These are phyloP conservation scores for Apiotrichum laibachii DNA, from an alignment of 1,284 basidiomycete genomes.

Conservation along the genomic window DNA sequence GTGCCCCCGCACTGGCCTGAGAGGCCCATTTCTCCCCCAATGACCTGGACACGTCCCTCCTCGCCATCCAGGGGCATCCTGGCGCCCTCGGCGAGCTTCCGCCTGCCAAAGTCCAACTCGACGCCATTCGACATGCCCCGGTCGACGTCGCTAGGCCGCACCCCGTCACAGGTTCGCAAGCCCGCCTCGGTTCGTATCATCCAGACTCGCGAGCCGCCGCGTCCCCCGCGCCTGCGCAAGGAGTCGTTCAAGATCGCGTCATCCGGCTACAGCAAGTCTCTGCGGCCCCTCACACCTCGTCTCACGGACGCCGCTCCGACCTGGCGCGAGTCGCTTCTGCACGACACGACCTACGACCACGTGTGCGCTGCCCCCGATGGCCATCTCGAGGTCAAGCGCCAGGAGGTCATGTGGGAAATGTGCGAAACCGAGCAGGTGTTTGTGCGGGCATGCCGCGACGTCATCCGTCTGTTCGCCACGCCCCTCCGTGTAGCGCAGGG, in stretches of 20 bases:
- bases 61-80: background rate
- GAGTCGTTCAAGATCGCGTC: constrained; percentile 40
- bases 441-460: constrained; percentile 62
- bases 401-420: constrained; percentile 67
- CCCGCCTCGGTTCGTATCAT: constrained; percentile 3
- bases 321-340: constrained; percentile 35
- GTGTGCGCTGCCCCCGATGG: constrained; percentile 45
- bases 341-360: constrained; percentile 24
- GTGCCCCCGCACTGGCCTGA: constrained; percentile 3
- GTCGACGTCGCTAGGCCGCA: constrained; percentile 4
- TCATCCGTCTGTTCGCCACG: constrained; percentile 66
- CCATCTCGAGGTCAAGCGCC: constrained; percentile 59
- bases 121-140: background rate
- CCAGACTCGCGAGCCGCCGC: constrained; percentile 28
- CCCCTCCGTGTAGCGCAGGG: constrained; percentile 67
- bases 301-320: constrained; percentile 10
- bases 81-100: background rate
- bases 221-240: constrained; percentile 29
- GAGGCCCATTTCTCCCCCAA: constrained; percentile 12
- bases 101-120: background rate
- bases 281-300: constrained; percentile 13
- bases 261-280: constrained; percentile 38
- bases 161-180: constrained; percentile 9
- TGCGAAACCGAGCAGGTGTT: constrained; percentile 67
- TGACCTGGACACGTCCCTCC: constrained; percentile 3